These are phyloP conservation scores for Erodium trifolium DNA, from an alignment of 441 rosid species.

Conservation along the genomic window DNA sequence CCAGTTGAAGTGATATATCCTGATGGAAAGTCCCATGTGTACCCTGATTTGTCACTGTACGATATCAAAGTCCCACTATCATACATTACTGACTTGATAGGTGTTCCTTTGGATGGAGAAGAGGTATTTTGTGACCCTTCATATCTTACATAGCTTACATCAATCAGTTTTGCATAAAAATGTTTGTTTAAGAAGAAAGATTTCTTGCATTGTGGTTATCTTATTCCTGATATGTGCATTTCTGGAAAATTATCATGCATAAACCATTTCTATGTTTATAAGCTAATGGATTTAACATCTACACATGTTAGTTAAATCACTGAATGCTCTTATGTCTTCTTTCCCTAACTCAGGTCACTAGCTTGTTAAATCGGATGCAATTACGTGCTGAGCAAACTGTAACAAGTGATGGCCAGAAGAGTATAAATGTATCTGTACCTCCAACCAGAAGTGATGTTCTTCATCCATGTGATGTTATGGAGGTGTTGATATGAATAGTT, in stretches of 20 bases:
- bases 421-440: slow-evolving; percentile 61
- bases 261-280: too few species aligned
- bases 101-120: slow-evolving; percentile 61
- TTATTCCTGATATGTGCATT: too few species aligned
- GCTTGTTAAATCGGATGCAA: slow-evolving; percentile 78
- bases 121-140: slow-evolving; percentile 38
- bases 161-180: too few species aligned
- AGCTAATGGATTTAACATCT: too few species aligned
- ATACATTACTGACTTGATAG: slow-evolving; percentile 61
- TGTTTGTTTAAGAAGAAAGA: too few species aligned
- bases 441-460: slow-evolving; percentile 92
- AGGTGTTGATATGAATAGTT: slow-evolving; percentile 37
- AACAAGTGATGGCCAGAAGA: slow-evolving; percentile 29
- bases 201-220: too few species aligned
- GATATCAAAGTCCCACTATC: slow-evolving; percentile 74
- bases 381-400: slow-evolving; percentile 44
- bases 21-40: slow-evolving; percentile 52
- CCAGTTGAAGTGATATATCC: slow-evolving; percentile 75
- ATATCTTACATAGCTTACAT: background rate
- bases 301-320: background rate
- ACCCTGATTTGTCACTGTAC: slow-evolving; percentile 64
- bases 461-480: slow-evolving; percentile 97
- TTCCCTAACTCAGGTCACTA: slow-evolving; percentile 49
- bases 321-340: background rate
- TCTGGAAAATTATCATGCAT: too few species aligned